Base-by-base conservation (phyloP, 176 grass and related monocot species). In the Ampelocalamus luodianensis region DNA sequence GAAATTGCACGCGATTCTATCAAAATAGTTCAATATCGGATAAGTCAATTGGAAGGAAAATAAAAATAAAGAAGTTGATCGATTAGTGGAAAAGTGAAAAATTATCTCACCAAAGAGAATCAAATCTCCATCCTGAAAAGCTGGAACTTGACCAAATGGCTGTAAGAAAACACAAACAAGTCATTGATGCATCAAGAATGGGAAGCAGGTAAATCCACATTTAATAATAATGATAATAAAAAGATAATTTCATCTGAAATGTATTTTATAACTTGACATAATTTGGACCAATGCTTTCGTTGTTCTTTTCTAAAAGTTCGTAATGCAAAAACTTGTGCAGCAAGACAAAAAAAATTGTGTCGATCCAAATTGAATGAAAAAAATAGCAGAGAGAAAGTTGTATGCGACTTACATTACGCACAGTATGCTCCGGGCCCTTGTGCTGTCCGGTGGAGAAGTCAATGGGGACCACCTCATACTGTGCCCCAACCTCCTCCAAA, bases 1-100 rank as follows among this genome's bases (percentile, higher is more conserved):
- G 66, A 66, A 72, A 94, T 92, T 18, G 92, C 81, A 22, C 87
- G 56, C 3, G 92, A 94, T 66, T 91, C 87, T 94, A 51, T 67
- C 38, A 42, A n/a, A 5, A 43, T 58, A 23, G 55, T 61, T 61
- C 26, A 12, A 61, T 9, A 56, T 22, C 4, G 3, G n/a, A 26
- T 61, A 1, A 26, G 26, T 26, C 6, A 24, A 26, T 61, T 5
- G 20, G 6, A 61, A 26, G n/a, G 6, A 56, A 60, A 26, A 12
- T 10, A 4, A 26, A 26, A 26, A 24, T 24, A 22, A 61, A 61
- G 10, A 11, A 26, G 1, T 4, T 26, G 58, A 61, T 61, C 4
- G 1, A 1, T 1, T 61, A 61, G 1, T 26, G 10, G 58, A 5
- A 26, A 61, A 11, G n/a, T 0, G 4, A 12, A 61, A 61, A 1